Percentiles rank a stretch among this genome's conserved stretches.
Conservation (phyloP, 176 grass and related monocot species). For the Panicum miliaceum region DNA sequence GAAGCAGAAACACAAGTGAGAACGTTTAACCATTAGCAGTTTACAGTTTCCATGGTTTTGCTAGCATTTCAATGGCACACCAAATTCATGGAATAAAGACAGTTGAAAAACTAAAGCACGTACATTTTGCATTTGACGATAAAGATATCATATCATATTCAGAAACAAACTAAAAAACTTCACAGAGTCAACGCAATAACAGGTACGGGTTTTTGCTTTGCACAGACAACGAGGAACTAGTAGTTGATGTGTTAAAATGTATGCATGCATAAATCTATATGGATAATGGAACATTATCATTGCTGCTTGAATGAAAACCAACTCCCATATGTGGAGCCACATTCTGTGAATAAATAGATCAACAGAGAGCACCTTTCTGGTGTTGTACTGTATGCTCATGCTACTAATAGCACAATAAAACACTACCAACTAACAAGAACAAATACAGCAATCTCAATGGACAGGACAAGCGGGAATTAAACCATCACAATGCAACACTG, state of each 20-base stretch:
- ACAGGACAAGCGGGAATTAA: background rate
- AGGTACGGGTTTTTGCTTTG: background rate
- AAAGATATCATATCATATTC: background rate
- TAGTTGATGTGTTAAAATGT: background rate
- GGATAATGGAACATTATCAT: background rate
- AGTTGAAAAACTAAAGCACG: background rate
- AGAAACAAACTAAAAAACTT: background rate
- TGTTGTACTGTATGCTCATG: background rate
- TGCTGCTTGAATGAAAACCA: background rate
- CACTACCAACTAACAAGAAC: constrained; percentile 12
- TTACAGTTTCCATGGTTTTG: background rate
- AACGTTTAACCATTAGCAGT: background rate
- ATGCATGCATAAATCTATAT: background rate
- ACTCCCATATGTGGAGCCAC: background rate
- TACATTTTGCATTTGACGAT: background rate
- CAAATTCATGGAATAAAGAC: background rate
- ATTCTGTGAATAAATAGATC: background rate
- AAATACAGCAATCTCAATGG: constrained; percentile 8
- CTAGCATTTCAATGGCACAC: background rate
- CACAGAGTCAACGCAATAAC: background rate
- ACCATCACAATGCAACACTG: constrained; percentile 21
- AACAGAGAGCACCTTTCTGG: background rate
- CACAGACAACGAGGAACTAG: background rate
- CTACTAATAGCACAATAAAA: background rate
- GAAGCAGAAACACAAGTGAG: constrained; percentile 13